Conservation (phyloP, 768 basidiomycete species). For the Tricholoma sp. region DNA sequence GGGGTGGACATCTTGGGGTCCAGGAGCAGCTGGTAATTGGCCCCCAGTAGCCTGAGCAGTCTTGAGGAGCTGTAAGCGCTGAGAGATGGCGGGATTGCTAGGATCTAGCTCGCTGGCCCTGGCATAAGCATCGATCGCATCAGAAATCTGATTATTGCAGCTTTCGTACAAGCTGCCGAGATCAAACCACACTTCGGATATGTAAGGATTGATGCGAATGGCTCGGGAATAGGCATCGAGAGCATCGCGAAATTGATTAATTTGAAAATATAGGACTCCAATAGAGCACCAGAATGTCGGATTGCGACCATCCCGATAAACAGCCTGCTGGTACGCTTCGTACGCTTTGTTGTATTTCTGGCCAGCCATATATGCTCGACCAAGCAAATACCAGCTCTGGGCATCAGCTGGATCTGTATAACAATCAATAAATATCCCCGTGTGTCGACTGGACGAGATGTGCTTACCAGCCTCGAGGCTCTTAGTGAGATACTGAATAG, state of each 20-base stretch:
- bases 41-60: slow-evolving; percentile 74
- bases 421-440: background rate
- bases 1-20: slow-evolving; percentile 93
- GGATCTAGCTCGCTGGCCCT: slow-evolving; percentile 94
- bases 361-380: slow-evolving; percentile 97
- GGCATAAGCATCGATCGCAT: slow-evolving; percentile 97
- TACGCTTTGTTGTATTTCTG: slow-evolving; percentile 99
- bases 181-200: slow-evolving; percentile 94
- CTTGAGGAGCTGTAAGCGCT: slow-evolving; percentile 72
- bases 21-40: slow-evolving; percentile 80
- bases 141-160: slow-evolving; percentile 98
- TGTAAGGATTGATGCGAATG: slow-evolving; percentile 98
- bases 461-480: slow-evolving; percentile 87
- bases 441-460: background rate
- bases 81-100: slow-evolving; percentile 72
- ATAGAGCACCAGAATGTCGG: slow-evolving; percentile 99
- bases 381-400: slow-evolving; percentile 98
- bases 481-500: slow-evolving; percentile 91
- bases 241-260: slow-evolving; percentile 98
- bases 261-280: slow-evolving; percentile 98
- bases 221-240: slow-evolving; percentile 98
- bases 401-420: slow-evolving; percentile 84
- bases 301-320: slow-evolving; percentile 97
- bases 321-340: slow-evolving; percentile 98
- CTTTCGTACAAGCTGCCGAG: slow-evolving; percentile 95